These are phyloP conservation scores for Phytophthora pisi DNA, from an alignment of 352 stramenopile species.

Conservation along the genomic window DNA sequence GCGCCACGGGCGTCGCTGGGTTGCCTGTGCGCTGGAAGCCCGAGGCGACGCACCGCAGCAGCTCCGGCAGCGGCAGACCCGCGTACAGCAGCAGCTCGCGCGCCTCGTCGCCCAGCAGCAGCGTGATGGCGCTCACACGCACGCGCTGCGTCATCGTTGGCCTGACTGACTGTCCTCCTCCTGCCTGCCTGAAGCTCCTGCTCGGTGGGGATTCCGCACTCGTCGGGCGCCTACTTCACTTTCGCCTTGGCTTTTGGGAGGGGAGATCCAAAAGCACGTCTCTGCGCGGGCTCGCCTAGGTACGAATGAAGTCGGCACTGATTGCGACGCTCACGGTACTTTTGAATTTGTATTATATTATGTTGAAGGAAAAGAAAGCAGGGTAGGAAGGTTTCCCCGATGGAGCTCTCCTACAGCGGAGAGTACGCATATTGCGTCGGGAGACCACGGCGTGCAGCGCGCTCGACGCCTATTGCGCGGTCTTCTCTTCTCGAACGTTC, in stretches of 20 bases:
- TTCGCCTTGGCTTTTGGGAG: conserved; percentile 12
- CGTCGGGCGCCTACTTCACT: neutral
- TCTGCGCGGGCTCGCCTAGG: conserved; percentile 15
- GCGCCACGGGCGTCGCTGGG: conserved; percentile 16
- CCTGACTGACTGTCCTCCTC: no score
- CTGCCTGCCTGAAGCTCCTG: neutral
- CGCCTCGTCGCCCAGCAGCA: conserved; percentile 35
- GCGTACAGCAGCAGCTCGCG: conserved; percentile 51
- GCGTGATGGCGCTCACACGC: conserved; percentile 48
- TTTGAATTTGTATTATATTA: conserved; percentile 8
- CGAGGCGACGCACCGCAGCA: conserved; percentile 54
- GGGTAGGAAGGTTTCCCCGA: no score
- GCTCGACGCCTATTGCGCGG: no score
- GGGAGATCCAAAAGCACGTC: conserved; percentile 16
- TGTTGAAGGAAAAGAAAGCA: no score
- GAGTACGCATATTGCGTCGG: no score
- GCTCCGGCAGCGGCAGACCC: conserved; percentile 46
- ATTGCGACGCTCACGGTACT: conserved; percentile 7
- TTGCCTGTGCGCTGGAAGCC: conserved; percentile 24
- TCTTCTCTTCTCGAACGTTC: neutral
- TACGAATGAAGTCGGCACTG: conserved; percentile 8
- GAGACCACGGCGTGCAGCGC: no score
- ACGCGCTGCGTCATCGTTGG: neutral
- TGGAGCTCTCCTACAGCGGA: no score
- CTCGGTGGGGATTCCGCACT: conserved; percentile 1